Evolutionary conservation across 352 stramenopile genomes (phyloP).

Genomic region (Globisporangium barbulae): DNA sequence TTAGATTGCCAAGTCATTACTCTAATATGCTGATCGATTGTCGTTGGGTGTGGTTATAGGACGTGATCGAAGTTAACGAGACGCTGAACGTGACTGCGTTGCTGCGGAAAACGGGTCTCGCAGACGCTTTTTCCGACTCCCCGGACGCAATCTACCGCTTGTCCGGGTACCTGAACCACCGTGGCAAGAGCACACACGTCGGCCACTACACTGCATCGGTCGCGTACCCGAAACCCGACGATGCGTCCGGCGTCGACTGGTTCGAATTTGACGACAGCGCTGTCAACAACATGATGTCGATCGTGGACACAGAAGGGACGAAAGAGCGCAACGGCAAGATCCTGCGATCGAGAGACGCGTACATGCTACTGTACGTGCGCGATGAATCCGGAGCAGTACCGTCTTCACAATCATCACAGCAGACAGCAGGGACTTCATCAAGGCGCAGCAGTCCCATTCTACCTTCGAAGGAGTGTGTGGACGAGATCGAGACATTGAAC

Average conservation of each 20-base stretch:
- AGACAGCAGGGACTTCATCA: background rate
- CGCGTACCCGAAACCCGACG: conserved; percentile 36
- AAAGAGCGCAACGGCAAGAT: conserved; percentile 53
- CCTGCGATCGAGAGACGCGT: conserved; percentile 75
- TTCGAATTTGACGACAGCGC: conserved; percentile 84
- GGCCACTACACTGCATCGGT: conserved; percentile 87
- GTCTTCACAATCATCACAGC: background rate
- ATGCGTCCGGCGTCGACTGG: conserved; percentile 37
- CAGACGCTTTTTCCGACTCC: conserved; percentile 32
- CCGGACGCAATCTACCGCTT: conserved; percentile 63
- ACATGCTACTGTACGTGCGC: conserved; percentile 84
- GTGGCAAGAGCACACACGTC: conserved; percentile 74
- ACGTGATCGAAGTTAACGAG: conserved; percentile 80
- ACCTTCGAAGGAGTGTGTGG: conserved; percentile 31
- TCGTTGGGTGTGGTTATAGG: conserved; percentile 26
- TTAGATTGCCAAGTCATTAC: background rate
- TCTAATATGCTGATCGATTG: background rate
- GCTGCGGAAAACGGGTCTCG: conserved; percentile 39
- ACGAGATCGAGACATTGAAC: conserved; percentile 56
- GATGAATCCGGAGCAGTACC: conserved; percentile 20
- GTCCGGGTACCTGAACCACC: conserved; percentile 78
- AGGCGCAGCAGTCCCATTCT: background rate
- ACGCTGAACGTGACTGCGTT: conserved; percentile 79
- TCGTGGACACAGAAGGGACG: conserved; percentile 32
- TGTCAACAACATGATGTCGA: conserved; percentile 47